Evolutionary conservation across 495 filamentous ascomycete species (phyloP).

Genomic region (Haplographium delicatum): DNA sequence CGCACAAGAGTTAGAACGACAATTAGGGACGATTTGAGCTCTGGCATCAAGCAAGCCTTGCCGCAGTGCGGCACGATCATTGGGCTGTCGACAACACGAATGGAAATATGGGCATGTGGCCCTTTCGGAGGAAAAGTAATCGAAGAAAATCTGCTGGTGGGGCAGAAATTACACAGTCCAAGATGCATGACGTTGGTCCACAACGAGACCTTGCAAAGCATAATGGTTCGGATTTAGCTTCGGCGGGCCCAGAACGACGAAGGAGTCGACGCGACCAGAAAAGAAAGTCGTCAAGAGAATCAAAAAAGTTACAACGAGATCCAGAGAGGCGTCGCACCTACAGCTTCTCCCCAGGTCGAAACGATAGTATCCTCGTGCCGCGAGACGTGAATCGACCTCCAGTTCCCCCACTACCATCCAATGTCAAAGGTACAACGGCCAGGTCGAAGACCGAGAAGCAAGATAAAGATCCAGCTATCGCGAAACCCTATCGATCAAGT

Average conservation of each 20-base stretch:
- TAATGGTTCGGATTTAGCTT: constrained; percentile 23
- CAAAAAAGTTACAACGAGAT: constrained; percentile 42
- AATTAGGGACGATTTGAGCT: neutral
- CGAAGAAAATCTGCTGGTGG: constrained; percentile 37
- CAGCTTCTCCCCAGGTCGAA: constrained; percentile 48
- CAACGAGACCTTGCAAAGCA: constrained; percentile 16
- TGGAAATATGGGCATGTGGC: constrained; percentile 69
- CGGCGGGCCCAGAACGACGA: constrained; percentile 16
- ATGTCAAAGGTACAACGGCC: constrained; percentile 20
- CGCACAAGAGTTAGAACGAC: constrained; percentile 8
- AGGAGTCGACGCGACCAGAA: constrained; percentile 29
- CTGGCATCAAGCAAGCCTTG: neutral
- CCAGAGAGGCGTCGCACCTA: constrained; percentile 37
- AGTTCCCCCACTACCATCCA: constrained; percentile 27
- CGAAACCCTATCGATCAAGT: constrained; percentile 24
- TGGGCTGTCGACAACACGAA: constrained; percentile 13
- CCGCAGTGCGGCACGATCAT: constrained; percentile 6
- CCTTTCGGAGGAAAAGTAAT: constrained; percentile 63
- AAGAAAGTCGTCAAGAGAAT: constrained; percentile 27
- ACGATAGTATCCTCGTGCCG: constrained; percentile 39
- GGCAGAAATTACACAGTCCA: constrained; percentile 28
- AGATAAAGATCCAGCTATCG: constrained; percentile 22
- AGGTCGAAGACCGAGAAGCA: constrained; percentile 21
- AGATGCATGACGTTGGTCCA: constrained; percentile 36
- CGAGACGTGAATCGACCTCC: constrained; percentile 27